These are phyloP conservation scores for Trichoderma sp. DNA, from an alignment of 2,329 filamentous ascomycete species.

Conservation along the genomic window DNA sequence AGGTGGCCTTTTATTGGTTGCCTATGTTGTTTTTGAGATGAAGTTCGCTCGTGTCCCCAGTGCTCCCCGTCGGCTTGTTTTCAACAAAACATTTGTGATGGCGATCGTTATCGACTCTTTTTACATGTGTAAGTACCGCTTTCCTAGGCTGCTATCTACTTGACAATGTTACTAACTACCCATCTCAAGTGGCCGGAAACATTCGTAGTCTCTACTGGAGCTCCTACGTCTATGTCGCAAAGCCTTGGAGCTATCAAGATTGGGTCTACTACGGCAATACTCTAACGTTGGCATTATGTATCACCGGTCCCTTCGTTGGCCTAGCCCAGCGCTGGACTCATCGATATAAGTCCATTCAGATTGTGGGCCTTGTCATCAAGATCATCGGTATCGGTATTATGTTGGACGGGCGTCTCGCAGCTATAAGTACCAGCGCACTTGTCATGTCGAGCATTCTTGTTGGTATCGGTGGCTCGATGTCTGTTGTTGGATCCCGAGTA, in stretches of 20 bases:
- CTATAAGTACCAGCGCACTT: slow-evolving; percentile 36
- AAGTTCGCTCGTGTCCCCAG: slow-evolving; percentile 29
- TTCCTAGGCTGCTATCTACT: neutral
- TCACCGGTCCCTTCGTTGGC: slow-evolving; percentile 34
- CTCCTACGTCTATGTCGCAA: slow-evolving; percentile 36
- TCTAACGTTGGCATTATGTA: slow-evolving; percentile 35
- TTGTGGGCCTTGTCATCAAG: slow-evolving; percentile 36
- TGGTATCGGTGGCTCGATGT: slow-evolving; percentile 29
- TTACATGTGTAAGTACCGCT: slow-evolving; percentile 24
- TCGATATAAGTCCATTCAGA: slow-evolving; percentile 38
- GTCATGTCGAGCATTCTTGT: slow-evolving; percentile 20
- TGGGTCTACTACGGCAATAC: slow-evolving; percentile 38
- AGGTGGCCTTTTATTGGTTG: slow-evolving; percentile 39
- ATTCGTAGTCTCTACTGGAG: slow-evolving; percentile 33
- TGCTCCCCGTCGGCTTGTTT: slow-evolving; percentile 28
- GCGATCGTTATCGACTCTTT: slow-evolving; percentile 32
- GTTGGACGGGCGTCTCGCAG: slow-evolving; percentile 28
- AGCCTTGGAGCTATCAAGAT: slow-evolving; percentile 33
- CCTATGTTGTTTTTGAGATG: slow-evolving; percentile 48
- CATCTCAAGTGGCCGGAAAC: slow-evolving; percentile 28
- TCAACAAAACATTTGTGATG: slow-evolving; percentile 33
- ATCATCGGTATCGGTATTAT: slow-evolving; percentile 38
- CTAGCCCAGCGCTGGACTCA: slow-evolving; percentile 35
- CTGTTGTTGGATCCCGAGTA: slow-evolving; percentile 37
- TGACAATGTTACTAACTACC: neutral